These are phyloP conservation scores for Lecanoromycetidae sp. DNA, from an alignment of 2,329 filamentous ascomycete genomes.

Conservation along the genomic window DNA sequence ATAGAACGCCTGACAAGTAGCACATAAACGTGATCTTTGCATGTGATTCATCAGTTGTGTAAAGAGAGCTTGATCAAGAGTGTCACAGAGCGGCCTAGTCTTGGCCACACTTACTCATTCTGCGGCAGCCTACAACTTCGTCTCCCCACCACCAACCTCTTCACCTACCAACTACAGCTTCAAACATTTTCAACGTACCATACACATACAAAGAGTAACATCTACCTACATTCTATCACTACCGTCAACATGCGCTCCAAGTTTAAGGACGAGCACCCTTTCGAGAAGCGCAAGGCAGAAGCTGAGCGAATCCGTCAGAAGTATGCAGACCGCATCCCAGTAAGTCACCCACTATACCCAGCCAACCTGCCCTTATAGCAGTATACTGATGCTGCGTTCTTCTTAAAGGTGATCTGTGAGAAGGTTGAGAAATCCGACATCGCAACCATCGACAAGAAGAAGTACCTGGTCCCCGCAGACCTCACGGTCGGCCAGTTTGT, in stretches of 20 bases:
- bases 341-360: conserved; percentile 41
- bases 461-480: conserved; percentile 95
- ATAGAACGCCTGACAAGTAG: background rate
- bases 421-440: conserved; percentile 99
- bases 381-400: conserved; percentile 18
- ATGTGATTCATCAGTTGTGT: conserved; percentile 1
- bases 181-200: conserved; percentile 7
- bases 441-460: conserved; percentile 99
- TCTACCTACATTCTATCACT: background rate
- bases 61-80: background rate
- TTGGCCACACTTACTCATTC: conserved; percentile 16
- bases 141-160: conserved; percentile 21
- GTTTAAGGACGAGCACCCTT: conserved; percentile 99
- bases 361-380: conserved; percentile 12
- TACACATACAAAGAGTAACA: conserved; percentile 20
- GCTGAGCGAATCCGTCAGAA: conserved; percentile 98
- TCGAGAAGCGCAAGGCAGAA: conserved; percentile 99
- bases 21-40: background rate
- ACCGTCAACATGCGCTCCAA: conserved; percentile 80
- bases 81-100: conserved; percentile 7
- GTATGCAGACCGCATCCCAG: conserved; percentile 95
- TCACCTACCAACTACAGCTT: conserved; percentile 5
- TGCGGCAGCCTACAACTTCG: conserved; percentile 20
- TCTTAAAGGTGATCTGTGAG: conserved; percentile 83
- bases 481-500: conserved; percentile 98